Evolutionary conservation across 2,329 filamentous ascomycete species (phyloP).

Genomic region (Ophiostoma triangulosporum): DNA sequence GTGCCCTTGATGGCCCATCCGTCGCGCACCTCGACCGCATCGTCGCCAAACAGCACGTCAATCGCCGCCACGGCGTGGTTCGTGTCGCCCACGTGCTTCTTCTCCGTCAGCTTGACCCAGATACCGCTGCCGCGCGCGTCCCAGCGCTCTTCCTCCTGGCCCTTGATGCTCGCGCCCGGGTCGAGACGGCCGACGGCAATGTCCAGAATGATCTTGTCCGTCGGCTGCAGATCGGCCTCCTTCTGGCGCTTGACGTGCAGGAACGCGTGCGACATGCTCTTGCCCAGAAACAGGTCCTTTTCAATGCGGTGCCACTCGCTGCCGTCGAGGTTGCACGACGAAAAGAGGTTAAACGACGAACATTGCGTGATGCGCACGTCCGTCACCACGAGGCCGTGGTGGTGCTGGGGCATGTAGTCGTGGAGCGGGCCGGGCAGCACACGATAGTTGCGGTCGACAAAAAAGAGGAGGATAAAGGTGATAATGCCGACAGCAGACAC

Average conservation of each 20-base stretch:
- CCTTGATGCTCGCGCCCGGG: slow-evolving; percentile 42
- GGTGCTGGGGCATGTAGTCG: slow-evolving; percentile 73
- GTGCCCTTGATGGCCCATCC: slow-evolving; percentile 73
- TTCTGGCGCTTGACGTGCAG: slow-evolving; percentile 71
- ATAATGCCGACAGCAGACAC: slow-evolving; percentile 52
- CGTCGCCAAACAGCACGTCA: slow-evolving; percentile 78
- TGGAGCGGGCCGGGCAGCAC: slow-evolving; percentile 78
- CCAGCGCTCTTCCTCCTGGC: slow-evolving; percentile 51
- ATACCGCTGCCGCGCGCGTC: slow-evolving; percentile 64
- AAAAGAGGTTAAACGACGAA: slow-evolving; percentile 59
- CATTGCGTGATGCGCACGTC: slow-evolving; percentile 71
- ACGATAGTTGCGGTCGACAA: slow-evolving; percentile 79
- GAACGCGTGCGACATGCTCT: slow-evolving; percentile 65
- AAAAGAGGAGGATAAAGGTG: slow-evolving; percentile 57
- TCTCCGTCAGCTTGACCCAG: slow-evolving; percentile 67
- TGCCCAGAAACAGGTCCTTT: slow-evolving; percentile 75
- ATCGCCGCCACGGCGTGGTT: slow-evolving; percentile 63
- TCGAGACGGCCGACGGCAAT: slow-evolving; percentile 60
- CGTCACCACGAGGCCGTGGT: slow-evolving; percentile 72
- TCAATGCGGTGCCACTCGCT: slow-evolving; percentile 67
- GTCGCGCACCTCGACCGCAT: slow-evolving; percentile 77
- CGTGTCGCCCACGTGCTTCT: slow-evolving; percentile 61
- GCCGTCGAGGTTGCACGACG: slow-evolving; percentile 61
- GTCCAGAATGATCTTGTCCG: slow-evolving; percentile 70
- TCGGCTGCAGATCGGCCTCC: slow-evolving; percentile 63